Conservation (phyloP, 768 basidiomycete species). For the Sistotremastrum suecicum region DNA sequence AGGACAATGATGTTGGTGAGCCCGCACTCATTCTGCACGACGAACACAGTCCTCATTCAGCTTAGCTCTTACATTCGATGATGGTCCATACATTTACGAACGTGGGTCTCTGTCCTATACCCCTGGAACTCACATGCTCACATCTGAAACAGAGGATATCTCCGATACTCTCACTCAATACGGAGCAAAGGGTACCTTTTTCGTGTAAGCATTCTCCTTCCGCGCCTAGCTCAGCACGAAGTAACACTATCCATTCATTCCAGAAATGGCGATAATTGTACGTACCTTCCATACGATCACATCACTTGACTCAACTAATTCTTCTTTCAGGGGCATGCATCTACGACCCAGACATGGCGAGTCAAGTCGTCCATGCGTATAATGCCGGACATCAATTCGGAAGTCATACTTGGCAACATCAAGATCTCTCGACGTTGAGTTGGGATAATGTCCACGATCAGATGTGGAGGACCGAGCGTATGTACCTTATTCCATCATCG, state of each 20-base stretch:
- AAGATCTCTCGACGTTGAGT: constrained; percentile 18
- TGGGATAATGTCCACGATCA: constrained; percentile 23
- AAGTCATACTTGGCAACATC: constrained; percentile 33
- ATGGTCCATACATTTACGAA: constrained; percentile 13
- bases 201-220: constrained; percentile 17
- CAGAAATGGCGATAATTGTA: constrained; percentile 5
- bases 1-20: no score
- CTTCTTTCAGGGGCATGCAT: constrained; percentile 15
- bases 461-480: constrained; percentile 11
- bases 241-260: neutral
- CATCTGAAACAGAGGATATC: neutral
- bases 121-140: no score
- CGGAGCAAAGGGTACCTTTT: constrained; percentile 29
- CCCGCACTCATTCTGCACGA: no score
- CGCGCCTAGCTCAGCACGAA: neutral
- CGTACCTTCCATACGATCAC: neutral
- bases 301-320: neutral
- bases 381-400: constrained; percentile 28
- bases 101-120: no score
- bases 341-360: constrained; percentile 10
- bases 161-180: constrained; percentile 4
- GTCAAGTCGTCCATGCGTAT: constrained; percentile 24
- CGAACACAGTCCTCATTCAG: no score
- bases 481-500: no score
- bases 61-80: constrained; percentile 13